phyloP scores from a whole-genome alignment of 495 filamentous ascomycete species.

The Penicillium soppii region DNA sequence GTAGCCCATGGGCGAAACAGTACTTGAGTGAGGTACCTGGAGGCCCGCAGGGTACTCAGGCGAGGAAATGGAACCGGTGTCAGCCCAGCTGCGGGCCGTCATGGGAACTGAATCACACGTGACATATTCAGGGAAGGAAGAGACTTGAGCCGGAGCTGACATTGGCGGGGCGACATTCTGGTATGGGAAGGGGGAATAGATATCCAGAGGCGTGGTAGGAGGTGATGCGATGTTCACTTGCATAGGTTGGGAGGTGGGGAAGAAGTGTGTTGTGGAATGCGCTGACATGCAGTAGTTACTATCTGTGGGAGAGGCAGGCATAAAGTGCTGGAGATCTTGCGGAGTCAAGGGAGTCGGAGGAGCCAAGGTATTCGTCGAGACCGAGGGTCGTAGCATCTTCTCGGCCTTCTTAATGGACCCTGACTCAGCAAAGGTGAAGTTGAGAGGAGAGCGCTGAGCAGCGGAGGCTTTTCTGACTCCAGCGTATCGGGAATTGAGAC shows the following conservation, averaged over 20 bases:
- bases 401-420: constrained; percentile 43
- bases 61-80: constrained; percentile 40
- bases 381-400: constrained; percentile 37
- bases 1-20: constrained; percentile 38
- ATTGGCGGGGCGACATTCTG: constrained; percentile 41
- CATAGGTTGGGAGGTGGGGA: constrained; percentile 45
- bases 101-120: constrained; percentile 31
- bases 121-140: constrained; percentile 42
- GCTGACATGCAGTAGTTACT: constrained; percentile 42
- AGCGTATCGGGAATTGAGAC: constrained; percentile 48
- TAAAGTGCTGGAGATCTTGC: constrained; percentile 44
- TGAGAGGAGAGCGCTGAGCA: constrained; percentile 54
- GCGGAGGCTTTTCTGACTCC: constrained; percentile 51
- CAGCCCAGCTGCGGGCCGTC: constrained; percentile 43
- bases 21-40: constrained; percentile 33
- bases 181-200: constrained; percentile 42
- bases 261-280: constrained; percentile 36
- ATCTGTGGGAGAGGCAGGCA: constrained; percentile 40
- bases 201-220: constrained; percentile 42
- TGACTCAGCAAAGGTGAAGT: constrained; percentile 48
- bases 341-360: constrained; percentile 49
- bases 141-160: constrained; percentile 47
- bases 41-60: constrained; percentile 38
- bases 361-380: constrained; percentile 39
- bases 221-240: constrained; percentile 49